phyloP scores from a whole-genome alignment of 1,139 yeast species.

The Meyerozyma sp. region DNA sequence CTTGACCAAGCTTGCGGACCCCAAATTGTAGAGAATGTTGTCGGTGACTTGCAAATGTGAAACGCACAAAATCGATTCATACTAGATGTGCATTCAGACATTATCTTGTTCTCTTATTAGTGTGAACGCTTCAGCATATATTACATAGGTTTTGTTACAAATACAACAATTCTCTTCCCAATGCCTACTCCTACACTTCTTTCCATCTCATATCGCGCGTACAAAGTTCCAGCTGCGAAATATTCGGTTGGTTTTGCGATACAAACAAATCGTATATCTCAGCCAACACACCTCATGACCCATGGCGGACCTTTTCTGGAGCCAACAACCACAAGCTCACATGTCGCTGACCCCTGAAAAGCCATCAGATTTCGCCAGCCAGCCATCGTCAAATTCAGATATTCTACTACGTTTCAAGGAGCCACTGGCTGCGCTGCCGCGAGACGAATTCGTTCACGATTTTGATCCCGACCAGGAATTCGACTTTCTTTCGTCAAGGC shows the following conservation, averaged over 20 bases:
- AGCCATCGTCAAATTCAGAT: not conserved
- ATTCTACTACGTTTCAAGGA: not conserved
- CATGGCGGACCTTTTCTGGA: not conserved
- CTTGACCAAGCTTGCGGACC: constrained; percentile 15
- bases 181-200: too few species aligned
- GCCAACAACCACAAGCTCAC: not conserved
- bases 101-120: too few species aligned
- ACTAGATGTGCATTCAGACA: too few species aligned
- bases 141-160: too few species aligned
- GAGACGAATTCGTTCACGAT: constrained; percentile 17
- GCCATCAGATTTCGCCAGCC: not conserved
- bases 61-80: too few species aligned
- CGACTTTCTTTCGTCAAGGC: constrained; percentile 33
- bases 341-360: not conserved
- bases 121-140: too few species aligned
- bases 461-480: constrained; percentile 19
- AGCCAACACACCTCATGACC: not conserved
- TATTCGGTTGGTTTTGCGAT: too few species aligned
- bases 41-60: not conserved
- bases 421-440: constrained; percentile 2
- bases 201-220: too few species aligned
- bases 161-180: too few species aligned
- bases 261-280: too few species aligned
- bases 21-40: constrained; percentile 3
- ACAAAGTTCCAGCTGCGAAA: too few species aligned